A percentile compares a stretch with the other conserved stretches of the same genome.
Conservation (phyloP, 2,329 filamentous ascomycete species). For the Ceratocystis smalleyi region DNA sequence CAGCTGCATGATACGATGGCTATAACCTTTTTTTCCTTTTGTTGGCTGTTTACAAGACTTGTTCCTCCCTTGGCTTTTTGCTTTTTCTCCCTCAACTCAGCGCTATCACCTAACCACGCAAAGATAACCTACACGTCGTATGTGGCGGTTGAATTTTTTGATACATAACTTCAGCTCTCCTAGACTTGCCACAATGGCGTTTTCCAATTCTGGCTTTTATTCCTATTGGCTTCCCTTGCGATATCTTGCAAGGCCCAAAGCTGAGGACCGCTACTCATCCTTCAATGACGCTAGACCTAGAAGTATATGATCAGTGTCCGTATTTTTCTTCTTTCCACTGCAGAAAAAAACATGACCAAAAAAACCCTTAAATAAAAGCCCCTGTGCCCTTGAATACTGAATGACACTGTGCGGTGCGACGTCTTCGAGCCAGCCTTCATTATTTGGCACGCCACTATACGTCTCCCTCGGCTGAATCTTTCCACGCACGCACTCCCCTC, state of each 20-base stretch:
- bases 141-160: conserved; percentile 17
- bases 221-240: not conserved
- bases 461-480: not conserved
- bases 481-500: not conserved
- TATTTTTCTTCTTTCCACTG: not conserved
- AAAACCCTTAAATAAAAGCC: not conserved
- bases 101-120: not conserved
- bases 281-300: not conserved
- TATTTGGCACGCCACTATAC: not conserved
- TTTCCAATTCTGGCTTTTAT: not conserved
- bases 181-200: not conserved
- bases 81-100: not conserved
- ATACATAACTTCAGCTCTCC: not conserved
- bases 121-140: not conserved
- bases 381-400: not conserved
- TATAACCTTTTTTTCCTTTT: not conserved
- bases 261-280: not conserved
- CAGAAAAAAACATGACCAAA: too few species aligned
- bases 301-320: not conserved
- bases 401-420: not conserved
- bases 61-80: not conserved
- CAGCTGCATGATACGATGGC: not conserved
- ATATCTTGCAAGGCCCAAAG: not conserved
- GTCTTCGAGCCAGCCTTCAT: not conserved
- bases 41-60: not conserved